Base-by-base conservation (phyloP, 352 stramenopile species). In the Phytophthora litchii region DNA sequence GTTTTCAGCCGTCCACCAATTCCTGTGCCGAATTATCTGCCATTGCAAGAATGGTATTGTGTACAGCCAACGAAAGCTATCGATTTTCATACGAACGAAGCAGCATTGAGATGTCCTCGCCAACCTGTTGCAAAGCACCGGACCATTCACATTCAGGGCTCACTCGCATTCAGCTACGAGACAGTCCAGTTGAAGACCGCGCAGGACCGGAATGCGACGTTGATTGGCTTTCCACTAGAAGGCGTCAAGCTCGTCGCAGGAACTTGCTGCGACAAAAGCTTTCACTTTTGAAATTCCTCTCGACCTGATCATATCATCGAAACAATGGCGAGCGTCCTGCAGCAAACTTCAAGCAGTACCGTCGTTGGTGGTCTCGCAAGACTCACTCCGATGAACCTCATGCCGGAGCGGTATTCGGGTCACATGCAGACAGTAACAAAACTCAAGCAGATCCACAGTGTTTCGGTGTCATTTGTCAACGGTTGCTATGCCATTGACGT, bases 401-500 rank as follows among this genome's bases (percentile, higher is more conserved):
- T 58, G 56, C 56, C 56, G 3, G 56, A 54, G 23, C 47, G 23
- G 7, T 57, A 58, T 40, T 64, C 56, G 19, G 41, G 47, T 29
- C 56, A 64, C 47, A 49, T 56, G 47, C 47, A 53, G 38, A 41
- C 41, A 5, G 12, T 57, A 4, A 46, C 48, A 17, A 64, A 64
- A 16, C 55, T 57, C 61, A 69, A 64, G 20, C 60, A 56, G n/a
- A 49, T 67, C 43, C 51, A 51, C 25, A 41, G 38, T 41, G 27
- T 60, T 19, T 32, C 46, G 32, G 44, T 49, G 52, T 44, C 31
- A 3, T 31, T 17, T 25, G 20, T 3, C 31, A 44, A 54, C 0
- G 48, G 43, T 25, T 40, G 21, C 11, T 70, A 58, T 42, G n/a
- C 17, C 7, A 10, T 65, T 20, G 54, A 70, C 11, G 38, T 70